phyloP scores from a whole-genome alignment of 2,329 filamentous ascomycete genomes.

The Knoxdaviesia proteae region DNA sequence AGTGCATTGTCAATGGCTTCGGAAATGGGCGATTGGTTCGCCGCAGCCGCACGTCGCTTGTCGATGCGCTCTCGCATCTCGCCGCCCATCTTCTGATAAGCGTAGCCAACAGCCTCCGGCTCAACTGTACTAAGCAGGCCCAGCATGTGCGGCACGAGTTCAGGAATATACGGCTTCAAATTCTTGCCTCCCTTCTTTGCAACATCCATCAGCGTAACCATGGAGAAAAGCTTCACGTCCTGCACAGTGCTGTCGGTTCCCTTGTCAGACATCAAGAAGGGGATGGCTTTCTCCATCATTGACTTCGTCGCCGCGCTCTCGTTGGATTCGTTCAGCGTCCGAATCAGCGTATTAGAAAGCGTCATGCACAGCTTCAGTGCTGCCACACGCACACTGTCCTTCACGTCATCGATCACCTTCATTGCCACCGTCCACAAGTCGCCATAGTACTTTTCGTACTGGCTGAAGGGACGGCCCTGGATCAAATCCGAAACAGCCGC shows the following conservation, averaged over 20 bases:
- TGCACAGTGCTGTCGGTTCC: constrained; percentile 76
- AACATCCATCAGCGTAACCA: constrained; percentile 67
- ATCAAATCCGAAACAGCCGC: constrained; percentile 74
- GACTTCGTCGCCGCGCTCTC: constrained; percentile 47
- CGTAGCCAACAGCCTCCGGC: constrained; percentile 73
- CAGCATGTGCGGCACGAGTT: constrained; percentile 63
- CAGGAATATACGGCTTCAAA: constrained; percentile 60
- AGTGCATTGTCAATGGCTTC: constrained; percentile 81
- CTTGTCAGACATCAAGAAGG: constrained; percentile 74
- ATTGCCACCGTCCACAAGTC: constrained; percentile 73
- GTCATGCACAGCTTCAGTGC: constrained; percentile 67
- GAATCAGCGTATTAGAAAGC: constrained; percentile 67
- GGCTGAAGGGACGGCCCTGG: constrained; percentile 52
- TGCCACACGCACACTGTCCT: constrained; percentile 64
- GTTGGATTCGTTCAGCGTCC: constrained; percentile 63
- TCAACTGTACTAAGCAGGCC: constrained; percentile 73
- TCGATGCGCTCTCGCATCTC: constrained; percentile 80
- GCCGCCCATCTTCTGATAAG: constrained; percentile 77
- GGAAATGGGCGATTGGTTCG: constrained; percentile 73
- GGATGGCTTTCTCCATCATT: constrained; percentile 72
- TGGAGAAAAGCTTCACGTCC: constrained; percentile 70
- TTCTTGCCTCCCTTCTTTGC: constrained; percentile 72
- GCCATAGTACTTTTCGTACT: constrained; percentile 68
- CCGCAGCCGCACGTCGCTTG: constrained; percentile 59
- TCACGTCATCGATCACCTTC: constrained; percentile 90